These are phyloP conservation scores for Entophlyctis luteolus DNA, from an alignment of 192 early-diverging fungal species.

Conservation along the genomic window DNA sequence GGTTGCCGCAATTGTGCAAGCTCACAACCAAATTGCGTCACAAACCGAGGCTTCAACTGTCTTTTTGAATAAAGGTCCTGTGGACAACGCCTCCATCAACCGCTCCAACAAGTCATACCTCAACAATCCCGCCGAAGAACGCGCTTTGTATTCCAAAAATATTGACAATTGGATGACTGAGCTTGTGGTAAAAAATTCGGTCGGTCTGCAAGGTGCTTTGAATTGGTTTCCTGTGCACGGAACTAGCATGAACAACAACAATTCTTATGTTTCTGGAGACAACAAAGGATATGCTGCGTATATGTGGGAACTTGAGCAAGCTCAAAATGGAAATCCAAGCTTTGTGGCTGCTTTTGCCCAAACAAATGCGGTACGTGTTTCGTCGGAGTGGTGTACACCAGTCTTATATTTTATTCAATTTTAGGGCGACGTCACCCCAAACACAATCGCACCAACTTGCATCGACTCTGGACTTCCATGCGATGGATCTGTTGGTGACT, in stretches of 20 bases:
- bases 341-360: slow-evolving; percentile 49
- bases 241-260: slow-evolving; percentile 34
- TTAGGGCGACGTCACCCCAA: slow-evolving; percentile 47
- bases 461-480: slow-evolving; percentile 41
- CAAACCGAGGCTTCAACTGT: neutral
- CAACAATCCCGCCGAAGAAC: slow-evolving; percentile 41
- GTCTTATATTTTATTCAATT: neutral
- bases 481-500: slow-evolving; percentile 38
- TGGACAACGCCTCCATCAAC: slow-evolving; percentile 38
- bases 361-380: slow-evolving; percentile 32
- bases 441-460: slow-evolving; percentile 34
- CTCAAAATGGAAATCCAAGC: neutral
- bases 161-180: slow-evolving; percentile 27
- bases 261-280: slow-evolving; percentile 39
- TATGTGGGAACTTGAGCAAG: slow-evolving; percentile 37
- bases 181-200: neutral
- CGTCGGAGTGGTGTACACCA: too few species aligned
- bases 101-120: slow-evolving; percentile 36
- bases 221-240: slow-evolving; percentile 52
- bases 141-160: slow-evolving; percentile 35
- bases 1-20: slow-evolving; percentile 30
- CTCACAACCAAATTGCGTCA: slow-evolving; percentile 29
- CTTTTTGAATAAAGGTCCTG: slow-evolving; percentile 17
- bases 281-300: slow-evolving; percentile 50
- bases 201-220: neutral